Evolutionary conservation across 106 monocot species (phyloP).

Genomic region (Dendrobium nobile): DNA sequence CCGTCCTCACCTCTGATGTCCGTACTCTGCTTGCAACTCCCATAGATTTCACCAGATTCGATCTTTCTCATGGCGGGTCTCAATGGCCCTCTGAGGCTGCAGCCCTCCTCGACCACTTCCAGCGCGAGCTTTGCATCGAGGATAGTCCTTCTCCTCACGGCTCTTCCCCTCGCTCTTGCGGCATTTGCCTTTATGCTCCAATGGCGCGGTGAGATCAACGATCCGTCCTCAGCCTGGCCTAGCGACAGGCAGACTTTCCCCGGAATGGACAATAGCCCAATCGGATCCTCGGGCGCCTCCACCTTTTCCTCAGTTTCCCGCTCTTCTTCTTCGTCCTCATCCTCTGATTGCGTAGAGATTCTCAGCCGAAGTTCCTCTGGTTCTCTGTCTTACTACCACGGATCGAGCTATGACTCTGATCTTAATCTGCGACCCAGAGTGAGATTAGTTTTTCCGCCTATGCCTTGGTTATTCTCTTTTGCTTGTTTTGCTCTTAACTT

Average conservation of each 20-base stretch:
- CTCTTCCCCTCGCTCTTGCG: slow-evolving; percentile 65
- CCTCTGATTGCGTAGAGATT: slow-evolving; percentile 65
- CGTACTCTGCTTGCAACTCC: no score
- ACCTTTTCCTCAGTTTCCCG: slow-evolving; percentile 2
- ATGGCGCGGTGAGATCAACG: slow-evolving; percentile 87
- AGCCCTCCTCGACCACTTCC: slow-evolving; percentile 15
- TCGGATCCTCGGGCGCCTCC: slow-evolving; percentile 28
- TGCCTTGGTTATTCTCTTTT: background rate
- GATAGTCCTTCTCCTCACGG: slow-evolving; percentile 65
- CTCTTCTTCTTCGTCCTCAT: slow-evolving; percentile 18
- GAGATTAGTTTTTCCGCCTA: background rate
- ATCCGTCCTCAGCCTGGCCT: slow-evolving; percentile 64
- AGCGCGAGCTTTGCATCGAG: slow-evolving; percentile 35
- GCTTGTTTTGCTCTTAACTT: background rate
- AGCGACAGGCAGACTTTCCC: slow-evolving; percentile 51
- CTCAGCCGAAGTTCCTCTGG: slow-evolving; percentile 42
- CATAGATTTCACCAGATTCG: background rate
- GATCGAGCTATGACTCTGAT: slow-evolving; percentile 50
- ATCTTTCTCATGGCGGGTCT: slow-evolving; percentile 31
- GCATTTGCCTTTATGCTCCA: slow-evolving; percentile 84
- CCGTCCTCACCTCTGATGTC: no score
- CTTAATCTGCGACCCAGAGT: slow-evolving; percentile 64
- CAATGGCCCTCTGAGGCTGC: slow-evolving; percentile 19
- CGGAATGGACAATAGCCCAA: slow-evolving; percentile 70
- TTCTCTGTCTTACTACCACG: slow-evolving; percentile 54